Evolutionary conservation across 2,329 filamentous ascomycete genomes (phyloP).

Genomic region (Aspergillus luchuensis): DNA sequence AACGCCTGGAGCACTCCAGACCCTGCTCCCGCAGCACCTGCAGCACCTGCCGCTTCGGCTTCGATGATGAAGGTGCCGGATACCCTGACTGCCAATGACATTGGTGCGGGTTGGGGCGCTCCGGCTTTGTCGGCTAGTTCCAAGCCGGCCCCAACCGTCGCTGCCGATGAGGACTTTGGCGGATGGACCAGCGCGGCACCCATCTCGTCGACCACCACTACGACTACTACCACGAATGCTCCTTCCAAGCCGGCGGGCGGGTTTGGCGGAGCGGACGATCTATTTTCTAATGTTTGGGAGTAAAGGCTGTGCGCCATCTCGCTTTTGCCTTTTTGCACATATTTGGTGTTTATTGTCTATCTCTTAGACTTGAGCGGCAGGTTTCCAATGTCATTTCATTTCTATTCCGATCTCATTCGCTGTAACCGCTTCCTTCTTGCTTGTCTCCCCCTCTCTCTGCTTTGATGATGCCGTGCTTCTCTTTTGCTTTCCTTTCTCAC

Average conservation of each 20-base stretch:
- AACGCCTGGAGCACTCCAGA: conserved; percentile 78
- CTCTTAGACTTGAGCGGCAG: conserved; percentile 19
- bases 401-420: not conserved
- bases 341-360: conserved; percentile 16
- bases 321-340: conserved; percentile 10
- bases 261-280: conserved; percentile 69
- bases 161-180: conserved; percentile 92
- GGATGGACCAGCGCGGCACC: conserved; percentile 82
- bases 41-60: conserved; percentile 36
- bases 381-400: conserved; percentile 3
- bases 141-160: conserved; percentile 62
- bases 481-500: too few relatives aligned
- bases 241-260: conserved; percentile 59
- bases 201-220: conserved; percentile 48
- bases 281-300: conserved; percentile 96
- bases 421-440: not conserved
- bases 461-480: not conserved
- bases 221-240: conserved; percentile 37
- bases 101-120: conserved; percentile 66
- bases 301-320: conserved; percentile 46
- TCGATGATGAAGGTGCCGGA: conserved; percentile 47
- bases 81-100: conserved; percentile 59
- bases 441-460: not conserved
- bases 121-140: conserved; percentile 32
- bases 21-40: conserved; percentile 51